Evolutionary conservation across 495 filamentous ascomycete genomes (phyloP).

Genomic region (Penicillium cataractarum): DNA sequence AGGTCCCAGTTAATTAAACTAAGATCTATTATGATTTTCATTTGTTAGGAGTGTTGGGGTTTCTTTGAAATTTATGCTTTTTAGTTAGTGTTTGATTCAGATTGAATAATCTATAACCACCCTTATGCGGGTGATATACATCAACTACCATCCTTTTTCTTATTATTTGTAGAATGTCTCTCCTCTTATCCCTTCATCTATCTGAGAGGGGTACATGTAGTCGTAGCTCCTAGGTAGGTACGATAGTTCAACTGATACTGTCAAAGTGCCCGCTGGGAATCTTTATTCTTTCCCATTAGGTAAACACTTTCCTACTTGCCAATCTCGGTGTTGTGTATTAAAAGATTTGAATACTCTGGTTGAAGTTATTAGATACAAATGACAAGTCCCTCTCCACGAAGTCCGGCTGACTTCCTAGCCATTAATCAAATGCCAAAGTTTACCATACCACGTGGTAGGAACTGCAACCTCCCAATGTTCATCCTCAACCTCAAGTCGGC

Average conservation of each 20-base stretch:
- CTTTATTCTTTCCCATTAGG: not conserved
- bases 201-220: not conserved
- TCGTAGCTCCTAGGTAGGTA: not conserved
- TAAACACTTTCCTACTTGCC: too few species aligned
- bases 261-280: not conserved
- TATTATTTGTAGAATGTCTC: not conserved
- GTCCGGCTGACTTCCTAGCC: not conserved
- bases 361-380: not conserved
- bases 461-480: constrained; percentile 15
- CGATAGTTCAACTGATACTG: not conserved
- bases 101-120: not conserved
- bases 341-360: not conserved
- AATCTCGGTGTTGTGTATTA: not conserved
- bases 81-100: not conserved
- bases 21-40: not conserved
- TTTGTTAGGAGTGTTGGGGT: constrained; percentile 4
- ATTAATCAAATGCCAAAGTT: constrained; percentile 11
- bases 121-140: constrained; percentile 1
- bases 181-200: not conserved
- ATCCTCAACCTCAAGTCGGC: constrained; percentile 22
- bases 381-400: not conserved
- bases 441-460: constrained; percentile 19
- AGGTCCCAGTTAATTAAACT: constrained; percentile 31
- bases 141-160: not conserved
- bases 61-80: constrained; percentile 3